A percentile compares a stretch with the other conserved stretches of the same genome.
phyloP scores from a whole-genome alignment of 1,284 basidiomycete species.

The Ustilago curta region DNA sequence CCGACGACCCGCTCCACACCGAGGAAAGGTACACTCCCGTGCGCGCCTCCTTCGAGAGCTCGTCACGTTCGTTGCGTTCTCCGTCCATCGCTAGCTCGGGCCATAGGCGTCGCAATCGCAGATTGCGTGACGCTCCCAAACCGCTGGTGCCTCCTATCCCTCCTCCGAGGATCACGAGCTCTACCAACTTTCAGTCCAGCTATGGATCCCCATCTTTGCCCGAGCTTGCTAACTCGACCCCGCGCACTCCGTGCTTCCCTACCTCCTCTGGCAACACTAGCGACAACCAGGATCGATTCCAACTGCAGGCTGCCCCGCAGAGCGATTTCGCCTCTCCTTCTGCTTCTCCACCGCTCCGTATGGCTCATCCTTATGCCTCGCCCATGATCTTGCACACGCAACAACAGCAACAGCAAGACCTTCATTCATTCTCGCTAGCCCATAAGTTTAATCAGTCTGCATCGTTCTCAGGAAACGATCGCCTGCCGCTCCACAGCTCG shows the following conservation, averaged over 20 bases:
- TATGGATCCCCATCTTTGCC: conserved; percentile 39
- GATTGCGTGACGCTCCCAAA: conserved; percentile 24
- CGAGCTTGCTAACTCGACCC: conserved; percentile 19
- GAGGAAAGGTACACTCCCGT: conserved; percentile 16
- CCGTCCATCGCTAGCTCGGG: conserved; percentile 22
- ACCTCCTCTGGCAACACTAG: conserved; percentile 20
- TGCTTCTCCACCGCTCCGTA: conserved; percentile 17
- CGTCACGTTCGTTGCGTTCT: conserved; percentile 26
- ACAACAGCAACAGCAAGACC: conserved; percentile 8
- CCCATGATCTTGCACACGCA: conserved; percentile 5
- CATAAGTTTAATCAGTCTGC: conserved; percentile 2
- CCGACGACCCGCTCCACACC: conserved; percentile 26
- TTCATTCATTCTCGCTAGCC: conserved; percentile 1
- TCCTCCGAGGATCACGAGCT: conserved; percentile 40
- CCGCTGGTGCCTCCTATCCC: conserved; percentile 42
- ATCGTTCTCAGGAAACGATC: not conserved
- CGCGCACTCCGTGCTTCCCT: conserved; percentile 5
- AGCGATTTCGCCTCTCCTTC: conserved; percentile 17
- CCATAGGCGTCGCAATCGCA: conserved; percentile 26
- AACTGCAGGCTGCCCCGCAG: not conserved
- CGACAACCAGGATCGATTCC: conserved; percentile 11
- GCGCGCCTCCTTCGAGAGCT: conserved; percentile 34
- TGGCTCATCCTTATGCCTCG: conserved; percentile 32
- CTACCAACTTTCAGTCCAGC: conserved; percentile 40
- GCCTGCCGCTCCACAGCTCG: conserved; percentile 11